These are phyloP conservation scores for Parasitella parasitica DNA, from an alignment of 371 early-diverging fungal species.

Conservation along the genomic window DNA sequence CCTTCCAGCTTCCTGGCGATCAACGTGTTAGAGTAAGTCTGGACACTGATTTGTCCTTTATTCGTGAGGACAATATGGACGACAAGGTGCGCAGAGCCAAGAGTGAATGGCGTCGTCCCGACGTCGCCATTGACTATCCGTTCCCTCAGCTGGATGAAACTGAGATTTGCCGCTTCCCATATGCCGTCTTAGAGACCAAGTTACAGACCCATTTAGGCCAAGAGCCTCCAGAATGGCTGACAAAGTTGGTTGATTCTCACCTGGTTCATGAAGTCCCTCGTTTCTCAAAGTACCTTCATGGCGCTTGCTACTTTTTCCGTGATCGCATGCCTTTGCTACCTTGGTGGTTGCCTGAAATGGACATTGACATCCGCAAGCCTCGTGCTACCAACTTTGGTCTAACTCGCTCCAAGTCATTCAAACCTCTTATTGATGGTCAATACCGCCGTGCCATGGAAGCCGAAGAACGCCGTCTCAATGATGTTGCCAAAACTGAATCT, in stretches of 20 bases:
- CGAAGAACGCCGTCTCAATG: conserved; percentile 28
- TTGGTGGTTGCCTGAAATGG: conserved; percentile 78
- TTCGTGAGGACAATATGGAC: conserved; percentile 90
- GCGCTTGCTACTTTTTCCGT: conserved; percentile 87
- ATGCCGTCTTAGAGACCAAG: conserved; percentile 97
- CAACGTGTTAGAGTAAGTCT: conserved; percentile 94
- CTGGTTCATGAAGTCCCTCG: conserved; percentile 96
- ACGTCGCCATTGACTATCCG: conserved; percentile 86
- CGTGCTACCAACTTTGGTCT: conserved; percentile 35
- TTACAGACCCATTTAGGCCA: conserved; percentile 88
- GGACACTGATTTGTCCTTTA: conserved; percentile 97
- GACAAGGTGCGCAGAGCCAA: conserved; percentile 55
- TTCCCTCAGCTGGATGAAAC: conserved; percentile 69
- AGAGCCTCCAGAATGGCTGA: conserved; percentile 94
- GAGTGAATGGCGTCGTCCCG: conserved; percentile 92
- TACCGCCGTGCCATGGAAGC: conserved; percentile 34
- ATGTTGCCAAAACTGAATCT: conserved; percentile 19
- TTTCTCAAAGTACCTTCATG: conserved; percentile 98
- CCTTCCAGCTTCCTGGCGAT: conserved; percentile 98
- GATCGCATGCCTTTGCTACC: conserved; percentile 84
- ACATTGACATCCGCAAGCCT: conserved; percentile 35
- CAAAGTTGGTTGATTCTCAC: conserved; percentile 80
- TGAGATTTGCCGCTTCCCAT: conserved; percentile 92
- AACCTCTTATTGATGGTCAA: conserved; percentile 38
- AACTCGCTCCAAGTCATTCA: conserved; percentile 35